These are phyloP conservation scores for Biscutella laevigata DNA, from an alignment of 441 rosid genomes.

Conservation along the genomic window DNA sequence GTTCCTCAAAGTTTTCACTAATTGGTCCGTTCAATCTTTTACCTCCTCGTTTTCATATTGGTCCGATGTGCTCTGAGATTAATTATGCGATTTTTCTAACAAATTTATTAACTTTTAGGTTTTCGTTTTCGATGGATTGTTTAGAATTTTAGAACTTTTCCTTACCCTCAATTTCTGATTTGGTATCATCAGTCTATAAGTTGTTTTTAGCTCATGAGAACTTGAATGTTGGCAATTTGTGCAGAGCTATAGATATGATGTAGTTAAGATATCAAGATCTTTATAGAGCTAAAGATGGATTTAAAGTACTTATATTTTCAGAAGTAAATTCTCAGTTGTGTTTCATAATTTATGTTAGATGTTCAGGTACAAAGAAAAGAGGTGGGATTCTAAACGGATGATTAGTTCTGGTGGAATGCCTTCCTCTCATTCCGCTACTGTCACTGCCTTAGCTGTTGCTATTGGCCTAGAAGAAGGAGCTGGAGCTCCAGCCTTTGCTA, in stretches of 20 bases:
- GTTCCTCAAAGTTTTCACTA: slow-evolving; percentile 88
- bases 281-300: neutral
- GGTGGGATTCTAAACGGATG: slow-evolving; percentile 89
- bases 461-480: slow-evolving; percentile 75
- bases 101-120: neutral
- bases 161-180: neutral
- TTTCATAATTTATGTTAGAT: slow-evolving; percentile 44
- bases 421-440: slow-evolving; percentile 91
- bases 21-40: slow-evolving; percentile 52
- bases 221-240: neutral
- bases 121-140: neutral
- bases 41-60: neutral
- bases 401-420: slow-evolving; percentile 97
- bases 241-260: neutral
- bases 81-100: too few species aligned
- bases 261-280: neutral
- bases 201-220: neutral
- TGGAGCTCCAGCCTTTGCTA: slow-evolving; percentile 68
- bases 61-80: slow-evolving; percentile 1
- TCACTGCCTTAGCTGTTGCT: slow-evolving; percentile 76
- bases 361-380: slow-evolving; percentile 91
- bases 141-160: neutral
- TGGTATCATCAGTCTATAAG: too few species aligned
- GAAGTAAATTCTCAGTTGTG: slow-evolving; percentile 30
- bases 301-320: neutral